Percentiles rank a stretch among this genome's conserved stretches.
phyloP scores from a whole-genome alignment of 2,329 filamentous ascomycete genomes.

The Aspergillus latus region DNA sequence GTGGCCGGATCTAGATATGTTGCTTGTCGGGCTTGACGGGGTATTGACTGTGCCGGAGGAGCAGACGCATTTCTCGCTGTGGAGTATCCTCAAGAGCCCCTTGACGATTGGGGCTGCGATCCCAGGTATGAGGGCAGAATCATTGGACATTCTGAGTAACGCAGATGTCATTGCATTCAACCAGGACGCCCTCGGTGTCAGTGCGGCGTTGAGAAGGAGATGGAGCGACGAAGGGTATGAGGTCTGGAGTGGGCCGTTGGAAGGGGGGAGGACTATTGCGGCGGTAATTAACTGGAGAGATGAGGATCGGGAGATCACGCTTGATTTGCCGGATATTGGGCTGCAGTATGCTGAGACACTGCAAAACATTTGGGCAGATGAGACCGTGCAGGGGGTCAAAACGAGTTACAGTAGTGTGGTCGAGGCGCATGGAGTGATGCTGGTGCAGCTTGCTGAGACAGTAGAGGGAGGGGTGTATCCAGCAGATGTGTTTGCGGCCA shows the following conservation, averaged over 20 bases:
- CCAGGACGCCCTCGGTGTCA: slow-evolving; percentile 55
- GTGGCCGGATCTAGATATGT: slow-evolving; percentile 56
- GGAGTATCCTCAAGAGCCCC: slow-evolving; percentile 55
- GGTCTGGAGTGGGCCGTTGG: slow-evolving; percentile 53
- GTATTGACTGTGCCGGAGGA: slow-evolving; percentile 50
- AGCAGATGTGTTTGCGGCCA: slow-evolving; percentile 16
- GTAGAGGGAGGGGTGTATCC: slow-evolving; percentile 24
- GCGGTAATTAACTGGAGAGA: slow-evolving; percentile 54
- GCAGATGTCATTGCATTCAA: slow-evolving; percentile 59
- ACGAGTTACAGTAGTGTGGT: slow-evolving; percentile 30
- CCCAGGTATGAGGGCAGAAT: slow-evolving; percentile 39
- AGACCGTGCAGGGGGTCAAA: slow-evolving; percentile 20
- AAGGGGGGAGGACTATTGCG: slow-evolving; percentile 44
- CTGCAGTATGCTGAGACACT: slow-evolving; percentile 39
- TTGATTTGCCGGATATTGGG: slow-evolving; percentile 46
- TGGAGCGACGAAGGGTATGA: slow-evolving; percentile 54
- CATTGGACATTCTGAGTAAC: slow-evolving; percentile 50
- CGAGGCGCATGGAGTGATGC: slow-evolving; percentile 30
- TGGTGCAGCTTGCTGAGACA: slow-evolving; percentile 33
- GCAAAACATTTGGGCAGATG: slow-evolving; percentile 32
- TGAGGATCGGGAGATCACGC: slow-evolving; percentile 42
- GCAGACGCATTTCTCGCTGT: slow-evolving; percentile 54
- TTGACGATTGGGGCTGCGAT: slow-evolving; percentile 48
- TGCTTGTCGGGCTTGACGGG: slow-evolving; percentile 51
- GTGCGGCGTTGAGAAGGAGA: slow-evolving; percentile 52